Conservation (phyloP, 345 rosid species). For the Syzygium grande region DNA sequence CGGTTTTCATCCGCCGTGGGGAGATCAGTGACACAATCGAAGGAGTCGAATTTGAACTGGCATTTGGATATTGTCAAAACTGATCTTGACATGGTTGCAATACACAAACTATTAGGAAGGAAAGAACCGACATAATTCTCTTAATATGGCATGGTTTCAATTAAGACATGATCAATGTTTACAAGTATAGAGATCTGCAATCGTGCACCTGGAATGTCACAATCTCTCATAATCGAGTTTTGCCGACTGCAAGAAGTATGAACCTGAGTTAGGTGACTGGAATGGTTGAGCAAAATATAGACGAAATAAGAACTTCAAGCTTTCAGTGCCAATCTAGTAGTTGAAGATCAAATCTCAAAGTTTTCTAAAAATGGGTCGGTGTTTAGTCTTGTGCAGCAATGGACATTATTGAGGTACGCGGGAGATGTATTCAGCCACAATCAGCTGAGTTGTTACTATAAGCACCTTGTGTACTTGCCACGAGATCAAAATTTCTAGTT, state of each 20-base stretch:
- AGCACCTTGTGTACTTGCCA: background rate
- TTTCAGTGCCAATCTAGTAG: background rate
- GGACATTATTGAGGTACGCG: background rate
- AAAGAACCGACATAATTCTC: background rate
- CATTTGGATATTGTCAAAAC: background rate
- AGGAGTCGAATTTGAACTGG: background rate
- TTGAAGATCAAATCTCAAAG: background rate
- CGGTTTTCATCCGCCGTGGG: background rate
- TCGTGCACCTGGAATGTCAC: slow-evolving; percentile 15
- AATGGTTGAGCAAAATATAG: background rate
- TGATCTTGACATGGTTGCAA: background rate
- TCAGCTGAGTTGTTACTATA: background rate
- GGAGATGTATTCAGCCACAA: background rate
- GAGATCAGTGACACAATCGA: background rate
- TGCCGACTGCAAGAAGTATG: slow-evolving; percentile 53
- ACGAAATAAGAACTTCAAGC: background rate
- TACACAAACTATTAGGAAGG: background rate
- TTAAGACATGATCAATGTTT: background rate
- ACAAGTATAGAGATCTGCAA: background rate
- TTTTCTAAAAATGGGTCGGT: background rate
- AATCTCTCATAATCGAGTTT: slow-evolving; percentile 73
- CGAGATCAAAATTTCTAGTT: background rate
- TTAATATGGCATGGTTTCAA: background rate
- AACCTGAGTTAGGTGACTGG: background rate
- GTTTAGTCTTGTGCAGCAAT: background rate